These are phyloP conservation scores for Mycena haematopus DNA, from an alignment of 768 basidiomycete species.

Conservation along the genomic window DNA sequence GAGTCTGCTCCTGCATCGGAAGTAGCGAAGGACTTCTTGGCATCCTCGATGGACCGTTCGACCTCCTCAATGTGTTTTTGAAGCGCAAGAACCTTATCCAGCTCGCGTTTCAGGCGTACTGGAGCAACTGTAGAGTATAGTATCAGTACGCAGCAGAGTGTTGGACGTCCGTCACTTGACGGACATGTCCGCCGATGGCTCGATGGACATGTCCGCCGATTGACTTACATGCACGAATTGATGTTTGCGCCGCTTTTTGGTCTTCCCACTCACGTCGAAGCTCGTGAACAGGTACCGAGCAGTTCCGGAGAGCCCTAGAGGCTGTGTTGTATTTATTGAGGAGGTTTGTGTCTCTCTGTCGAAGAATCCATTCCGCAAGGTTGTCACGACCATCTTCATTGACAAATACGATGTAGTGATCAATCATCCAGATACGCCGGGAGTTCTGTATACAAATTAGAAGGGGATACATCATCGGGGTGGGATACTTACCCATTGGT, in stretches of 20 bases:
- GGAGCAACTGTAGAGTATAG: constrained; percentile 38
- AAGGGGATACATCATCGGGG: constrained; percentile 30
- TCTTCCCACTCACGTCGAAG: constrained; percentile 40
- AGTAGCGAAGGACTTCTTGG: constrained; percentile 17
- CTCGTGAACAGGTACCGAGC: constrained; percentile 26
- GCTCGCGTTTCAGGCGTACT: constrained; percentile 38
- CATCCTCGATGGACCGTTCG: constrained; percentile 32
- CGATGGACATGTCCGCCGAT: no score
- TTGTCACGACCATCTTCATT: constrained; percentile 34
- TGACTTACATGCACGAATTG: constrained; percentile 34
- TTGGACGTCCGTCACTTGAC: neutral
- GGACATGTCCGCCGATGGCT: no score
- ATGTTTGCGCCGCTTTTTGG: constrained; percentile 41
- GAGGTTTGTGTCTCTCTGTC: constrained; percentile 29
- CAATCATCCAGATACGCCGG: constrained; percentile 41
- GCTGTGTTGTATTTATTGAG: constrained; percentile 24
- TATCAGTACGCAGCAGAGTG: neutral
- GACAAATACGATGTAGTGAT: constrained; percentile 38
- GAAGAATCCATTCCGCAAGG: constrained; percentile 42
- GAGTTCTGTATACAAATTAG: constrained; percentile 5
- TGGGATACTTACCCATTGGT: constrained; percentile 32
- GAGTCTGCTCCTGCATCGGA: neutral
- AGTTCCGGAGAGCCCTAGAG: constrained; percentile 25
- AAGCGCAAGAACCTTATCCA: constrained; percentile 39
- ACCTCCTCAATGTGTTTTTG: constrained; percentile 37